These are phyloP conservation scores for Melaleuca quinquenervia DNA, from an alignment of 345 rosid genomes.

Conservation along the genomic window DNA sequence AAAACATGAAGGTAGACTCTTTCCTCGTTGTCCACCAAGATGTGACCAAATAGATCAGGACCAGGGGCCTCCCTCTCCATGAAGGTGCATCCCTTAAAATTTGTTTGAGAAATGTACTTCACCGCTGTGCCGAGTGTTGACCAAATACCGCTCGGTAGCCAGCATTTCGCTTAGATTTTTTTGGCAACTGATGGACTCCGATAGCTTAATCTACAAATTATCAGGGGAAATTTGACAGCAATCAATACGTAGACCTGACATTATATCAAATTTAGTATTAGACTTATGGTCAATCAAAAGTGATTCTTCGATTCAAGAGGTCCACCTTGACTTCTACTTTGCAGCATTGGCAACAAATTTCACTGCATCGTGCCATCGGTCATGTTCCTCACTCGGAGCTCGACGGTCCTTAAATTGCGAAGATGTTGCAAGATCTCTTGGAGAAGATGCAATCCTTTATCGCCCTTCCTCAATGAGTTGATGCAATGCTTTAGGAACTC, in stretches of 20 bases:
- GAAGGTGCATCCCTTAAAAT: slow-evolving; percentile 5
- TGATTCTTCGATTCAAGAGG: neutral
- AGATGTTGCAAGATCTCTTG: slow-evolving; percentile 82
- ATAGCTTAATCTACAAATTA: neutral
- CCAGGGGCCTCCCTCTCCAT: slow-evolving; percentile 26
- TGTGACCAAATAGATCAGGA: neutral
- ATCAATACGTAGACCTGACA: neutral
- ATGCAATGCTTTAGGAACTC: slow-evolving; percentile 84
- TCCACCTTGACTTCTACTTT: neutral
- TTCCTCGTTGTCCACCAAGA: slow-evolving; percentile 8
- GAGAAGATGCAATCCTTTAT: slow-evolving; percentile 72
- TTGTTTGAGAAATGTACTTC: neutral
- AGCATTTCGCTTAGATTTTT: neutral
- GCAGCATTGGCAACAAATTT: neutral
- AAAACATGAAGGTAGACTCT: slow-evolving; percentile 2
- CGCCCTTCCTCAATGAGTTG: slow-evolving; percentile 83
- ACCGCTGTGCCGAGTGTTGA: neutral
- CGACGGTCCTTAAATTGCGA: slow-evolving; percentile 62
- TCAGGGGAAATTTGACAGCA: neutral
- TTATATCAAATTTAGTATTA: neutral
- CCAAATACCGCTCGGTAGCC: neutral
- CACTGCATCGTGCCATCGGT: slow-evolving; percentile 19
- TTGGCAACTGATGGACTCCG: neutral
- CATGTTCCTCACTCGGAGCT: slow-evolving; percentile 29
- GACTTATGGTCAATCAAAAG: neutral